Evolutionary conservation across 139 green algal species (phyloP), one percentile per base, ranked within the genome.

Genomic region (Micromonas pusilla): DNA sequence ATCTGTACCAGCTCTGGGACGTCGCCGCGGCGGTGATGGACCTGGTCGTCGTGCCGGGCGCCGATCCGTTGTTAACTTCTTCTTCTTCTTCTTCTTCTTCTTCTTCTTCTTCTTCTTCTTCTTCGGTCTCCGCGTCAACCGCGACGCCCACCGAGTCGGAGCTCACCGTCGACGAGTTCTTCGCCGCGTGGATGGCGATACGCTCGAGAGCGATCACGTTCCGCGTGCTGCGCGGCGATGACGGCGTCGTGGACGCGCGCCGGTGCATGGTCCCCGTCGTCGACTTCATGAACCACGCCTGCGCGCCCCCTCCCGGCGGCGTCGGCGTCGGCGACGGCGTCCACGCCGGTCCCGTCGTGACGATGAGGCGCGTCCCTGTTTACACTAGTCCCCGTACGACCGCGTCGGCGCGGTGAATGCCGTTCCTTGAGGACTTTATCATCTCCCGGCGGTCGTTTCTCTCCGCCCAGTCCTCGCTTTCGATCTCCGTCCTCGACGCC

Each of bases 181-280:
- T 16, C 45, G 45, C 45, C 45, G 45, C 65, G 30, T 72, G 65
- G 65, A 52, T 33, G 26, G 38, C 38, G 65, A 33, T 72, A 13
- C 65, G 65, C 28, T 52, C 26, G 32, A 25, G 65, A 4, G 65
- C 65, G 26, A 45, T 72, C 3, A 72, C 65, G 28, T 72, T 72
- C 38, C 26, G 13, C 26, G 65, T 72, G 26, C 26, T 25, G 13
- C 32, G 33, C 3, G 65, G 4, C 13, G 30, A 38, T 20, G 38
- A 3, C 30, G 65, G 65, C 26, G 65, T 26, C 4, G 30, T 72
- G 13, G 28, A 52, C 32, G 26, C 26, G 13, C 32, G 33, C n/a
- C n/a, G 65, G 33, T 72, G 65, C 30, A 32, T 72, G 26, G 65
- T 72, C 3, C 65, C 65, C 65, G 65, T 72, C n/a, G 32, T 32